These are phyloP conservation scores for Canavalia gladiata DNA, from an alignment of 306 rosid genomes.

Conservation along the genomic window DNA sequence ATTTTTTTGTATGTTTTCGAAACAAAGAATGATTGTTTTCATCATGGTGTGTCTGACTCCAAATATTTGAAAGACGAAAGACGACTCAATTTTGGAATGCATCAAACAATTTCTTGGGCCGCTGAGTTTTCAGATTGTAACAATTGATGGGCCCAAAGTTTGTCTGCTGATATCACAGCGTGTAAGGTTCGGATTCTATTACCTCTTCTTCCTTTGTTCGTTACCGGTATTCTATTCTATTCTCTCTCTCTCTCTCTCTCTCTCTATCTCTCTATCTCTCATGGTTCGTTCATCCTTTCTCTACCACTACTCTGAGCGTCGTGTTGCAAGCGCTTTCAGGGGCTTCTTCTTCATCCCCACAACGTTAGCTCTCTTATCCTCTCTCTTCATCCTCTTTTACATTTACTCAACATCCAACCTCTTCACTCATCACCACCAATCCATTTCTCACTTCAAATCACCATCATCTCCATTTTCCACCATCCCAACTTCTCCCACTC, in stretches of 20 bases:
- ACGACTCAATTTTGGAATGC: too few relatives aligned
- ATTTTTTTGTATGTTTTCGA: too few relatives aligned
- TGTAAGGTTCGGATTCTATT: too few relatives aligned
- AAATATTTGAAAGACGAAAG: too few relatives aligned
- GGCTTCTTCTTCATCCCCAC: slow-evolving; percentile 65
- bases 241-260: background rate
- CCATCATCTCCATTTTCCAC: slow-evolving; percentile 6
- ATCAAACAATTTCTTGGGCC: too few relatives aligned
- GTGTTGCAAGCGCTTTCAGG: slow-evolving; percentile 45
- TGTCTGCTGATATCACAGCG: too few relatives aligned
- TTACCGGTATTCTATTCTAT: background rate
- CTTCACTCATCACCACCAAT: slow-evolving; percentile 47
- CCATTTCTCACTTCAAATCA: slow-evolving; percentile 35
- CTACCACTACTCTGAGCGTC: slow-evolving; percentile 44
- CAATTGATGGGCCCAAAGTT: too few relatives aligned
- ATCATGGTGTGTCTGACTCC: too few relatives aligned
- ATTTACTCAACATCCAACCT: slow-evolving; percentile 62
- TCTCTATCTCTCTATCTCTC: background rate
- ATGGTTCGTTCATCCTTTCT: slow-evolving; percentile 57
- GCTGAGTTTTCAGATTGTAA: too few relatives aligned
- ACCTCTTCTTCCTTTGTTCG: too few relatives aligned
- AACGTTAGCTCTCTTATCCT: slow-evolving; percentile 61
- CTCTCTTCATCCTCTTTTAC: slow-evolving; percentile 61
- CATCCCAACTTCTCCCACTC: background rate
- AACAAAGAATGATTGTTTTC: too few relatives aligned